These are phyloP conservation scores for Colletotrichum eleusines DNA, from an alignment of 2,329 filamentous ascomycete species.

Conservation along the genomic window DNA sequence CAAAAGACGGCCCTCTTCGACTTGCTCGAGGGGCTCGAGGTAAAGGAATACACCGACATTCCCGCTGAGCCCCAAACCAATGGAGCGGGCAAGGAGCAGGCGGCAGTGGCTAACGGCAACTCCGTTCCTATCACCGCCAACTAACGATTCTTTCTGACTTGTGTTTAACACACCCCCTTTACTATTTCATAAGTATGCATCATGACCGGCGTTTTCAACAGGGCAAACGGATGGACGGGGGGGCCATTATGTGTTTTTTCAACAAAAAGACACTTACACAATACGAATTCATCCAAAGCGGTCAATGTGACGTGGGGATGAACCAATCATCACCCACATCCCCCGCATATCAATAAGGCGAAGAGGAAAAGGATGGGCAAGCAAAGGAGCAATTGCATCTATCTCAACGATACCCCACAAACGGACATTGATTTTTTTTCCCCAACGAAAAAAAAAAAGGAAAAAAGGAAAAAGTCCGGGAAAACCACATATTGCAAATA, in stretches of 20 bases:
- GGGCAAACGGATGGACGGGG: conserved; percentile 42
- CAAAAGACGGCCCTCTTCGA: conserved; percentile 84
- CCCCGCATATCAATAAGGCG: conserved; percentile 44
- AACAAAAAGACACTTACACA: conserved; percentile 46
- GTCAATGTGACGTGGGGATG: conserved; percentile 10
- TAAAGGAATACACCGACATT: conserved; percentile 70
- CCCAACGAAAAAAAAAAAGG: conserved; percentile 33
- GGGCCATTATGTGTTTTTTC: conserved; percentile 45
- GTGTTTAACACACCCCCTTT: conserved; percentile 42
- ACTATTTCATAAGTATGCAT: conserved; percentile 44
- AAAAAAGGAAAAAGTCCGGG: conserved; percentile 20
- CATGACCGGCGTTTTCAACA: conserved; percentile 42
- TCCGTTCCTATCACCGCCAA: conserved; percentile 40
- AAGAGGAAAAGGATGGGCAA: conserved; percentile 39
- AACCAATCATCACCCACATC: conserved; percentile 39
- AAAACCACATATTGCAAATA: conserved; percentile 13
- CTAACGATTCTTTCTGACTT: conserved; percentile 42
- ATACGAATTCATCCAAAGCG: conserved; percentile 27
- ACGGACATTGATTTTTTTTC: conserved; percentile 39
- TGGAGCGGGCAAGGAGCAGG: conserved; percentile 34
- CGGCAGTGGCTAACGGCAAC: conserved; percentile 41
- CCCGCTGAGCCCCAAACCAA: conserved; percentile 46
- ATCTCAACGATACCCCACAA: conserved; percentile 58
- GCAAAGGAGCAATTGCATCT: conserved; percentile 46
- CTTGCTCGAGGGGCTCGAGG: conserved; percentile 82